Evolutionary conservation across 176 grass and related monocot genomes (phyloP).

Genomic region (Musa itinerans): DNA sequence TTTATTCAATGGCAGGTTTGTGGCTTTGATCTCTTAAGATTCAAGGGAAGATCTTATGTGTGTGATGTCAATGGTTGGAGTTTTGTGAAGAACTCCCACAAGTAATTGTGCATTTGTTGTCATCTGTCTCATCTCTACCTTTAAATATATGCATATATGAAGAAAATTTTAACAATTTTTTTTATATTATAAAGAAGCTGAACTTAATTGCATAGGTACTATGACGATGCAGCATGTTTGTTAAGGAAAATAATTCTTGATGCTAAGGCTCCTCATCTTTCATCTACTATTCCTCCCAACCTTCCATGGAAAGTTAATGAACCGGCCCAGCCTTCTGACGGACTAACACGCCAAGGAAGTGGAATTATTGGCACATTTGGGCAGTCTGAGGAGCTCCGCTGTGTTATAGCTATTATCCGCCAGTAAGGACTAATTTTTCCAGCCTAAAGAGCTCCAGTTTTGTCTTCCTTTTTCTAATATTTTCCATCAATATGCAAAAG

Average conservation of each 20-base stretch:
- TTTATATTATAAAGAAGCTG: background rate
- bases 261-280: conserved; percentile 89
- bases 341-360: conserved; percentile 41
- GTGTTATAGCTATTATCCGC: conserved; percentile 85
- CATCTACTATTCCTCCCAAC: conserved; percentile 71
- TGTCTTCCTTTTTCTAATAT: conserved; percentile 24
- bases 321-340: conserved; percentile 40
- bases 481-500: conserved; percentile 42
- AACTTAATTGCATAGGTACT: conserved; percentile 53
- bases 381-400: conserved; percentile 83
- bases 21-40: conserved; percentile 91
- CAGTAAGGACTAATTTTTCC: conserved; percentile 64
- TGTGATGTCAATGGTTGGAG: conserved; percentile 99
- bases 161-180: background rate
- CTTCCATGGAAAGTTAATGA: conserved; percentile 80
- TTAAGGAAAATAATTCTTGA: conserved; percentile 95
- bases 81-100: conserved; percentile 93
- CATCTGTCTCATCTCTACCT: background rate
- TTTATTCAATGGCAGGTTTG: conserved; percentile 60
- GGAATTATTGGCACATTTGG: conserved; percentile 61
- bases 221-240: conserved; percentile 87
- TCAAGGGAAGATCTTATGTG: conserved; percentile 77
- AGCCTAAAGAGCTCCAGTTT: conserved; percentile 6
- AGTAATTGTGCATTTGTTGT: conserved; percentile 40
- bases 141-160: background rate